A percentile compares a stretch with the other conserved stretches of the same genome.
Evolutionary conservation across 805 yeast species (phyloP).

Genomic region (Cyberlindnera mrakii): DNA sequence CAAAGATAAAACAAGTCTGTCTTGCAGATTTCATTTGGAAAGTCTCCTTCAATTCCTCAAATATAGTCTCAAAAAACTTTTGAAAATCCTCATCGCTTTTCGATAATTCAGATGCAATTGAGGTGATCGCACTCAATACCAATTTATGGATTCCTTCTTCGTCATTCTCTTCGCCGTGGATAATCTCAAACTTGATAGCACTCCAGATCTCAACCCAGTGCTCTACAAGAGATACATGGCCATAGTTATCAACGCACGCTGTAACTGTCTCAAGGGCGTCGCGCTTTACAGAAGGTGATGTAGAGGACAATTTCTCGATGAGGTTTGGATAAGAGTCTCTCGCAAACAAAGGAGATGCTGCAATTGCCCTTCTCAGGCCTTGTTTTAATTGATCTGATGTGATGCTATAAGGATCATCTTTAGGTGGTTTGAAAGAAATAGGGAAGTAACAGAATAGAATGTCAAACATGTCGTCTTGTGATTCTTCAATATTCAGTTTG

Average conservation of each 20-base stretch:
- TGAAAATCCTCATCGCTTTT: constrained; percentile 28
- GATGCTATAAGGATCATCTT: constrained; percentile 80
- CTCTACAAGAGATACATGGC: constrained; percentile 39
- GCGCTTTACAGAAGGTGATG: constrained; percentile 63
- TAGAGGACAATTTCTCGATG: constrained; percentile 71
- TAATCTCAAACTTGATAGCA: constrained; percentile 80
- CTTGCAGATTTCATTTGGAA: constrained; percentile 46
- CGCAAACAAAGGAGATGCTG: constrained; percentile 58
- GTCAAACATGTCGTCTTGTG: constrained; percentile 72
- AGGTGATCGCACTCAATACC: constrained; percentile 38
- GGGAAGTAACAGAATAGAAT: constrained; percentile 94
- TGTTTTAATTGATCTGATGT: constrained; percentile 66
- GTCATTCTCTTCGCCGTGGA: constrained; percentile 61
- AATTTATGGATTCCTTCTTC: constrained; percentile 36
- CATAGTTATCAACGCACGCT: constrained; percentile 49
- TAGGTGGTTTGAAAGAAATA: constrained; percentile 88
- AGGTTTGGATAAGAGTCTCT: constrained; percentile 71
- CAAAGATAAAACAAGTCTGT: constrained; percentile 56
- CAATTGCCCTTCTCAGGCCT: constrained; percentile 54
- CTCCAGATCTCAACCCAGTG: constrained; percentile 81
- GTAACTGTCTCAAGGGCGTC: constrained; percentile 66
- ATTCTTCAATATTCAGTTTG: constrained; percentile 37
- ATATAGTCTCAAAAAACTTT: constrained; percentile 33
- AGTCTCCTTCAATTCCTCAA: constrained; percentile 49
- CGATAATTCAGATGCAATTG: constrained; percentile 35